Evolutionary conservation across 257 asterid genomes (phyloP).

Genomic region (Leptodermis oblonga): DNA sequence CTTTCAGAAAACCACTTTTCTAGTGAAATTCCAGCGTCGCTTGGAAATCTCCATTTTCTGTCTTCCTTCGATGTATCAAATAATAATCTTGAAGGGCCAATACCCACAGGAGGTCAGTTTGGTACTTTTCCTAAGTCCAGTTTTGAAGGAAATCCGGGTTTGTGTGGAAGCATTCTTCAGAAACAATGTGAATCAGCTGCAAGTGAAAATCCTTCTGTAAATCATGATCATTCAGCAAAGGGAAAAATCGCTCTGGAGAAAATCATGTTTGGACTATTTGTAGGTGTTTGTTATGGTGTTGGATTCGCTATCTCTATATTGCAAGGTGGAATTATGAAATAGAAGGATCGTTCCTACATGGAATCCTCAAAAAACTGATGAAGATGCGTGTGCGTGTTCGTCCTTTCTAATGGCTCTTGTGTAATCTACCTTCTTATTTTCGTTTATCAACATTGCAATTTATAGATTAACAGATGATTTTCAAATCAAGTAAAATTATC

Average conservation of each 20-base stretch:
- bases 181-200: conserved; percentile 33
- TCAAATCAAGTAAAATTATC: too few species aligned
- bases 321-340: conserved; percentile 53
- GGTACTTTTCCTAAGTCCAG: conserved; percentile 25
- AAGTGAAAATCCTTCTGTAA: conserved; percentile 13
- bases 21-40: conserved; percentile 76
- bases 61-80: neutral
- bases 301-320: conserved; percentile 45
- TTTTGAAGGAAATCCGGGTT: conserved; percentile 64
- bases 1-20: conserved; percentile 66
- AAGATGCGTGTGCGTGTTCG: conserved; percentile 25
- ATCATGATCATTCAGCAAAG: too few species aligned
- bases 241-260: conserved; percentile 43
- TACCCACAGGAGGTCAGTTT: conserved; percentile 1
- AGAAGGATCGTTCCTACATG: conserved; percentile 51
- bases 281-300: conserved; percentile 60
- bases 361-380: conserved; percentile 41
- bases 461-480: too few species aligned
- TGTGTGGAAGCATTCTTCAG: conserved; percentile 67
- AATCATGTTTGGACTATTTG: conserved; percentile 51
- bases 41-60: conserved; percentile 30
- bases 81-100: neutral
- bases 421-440: too few species aligned
- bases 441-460: too few species aligned
- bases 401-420: neutral